phyloP scores from a whole-genome alignment of 169 alveolate species.

The Plasmodium malariae region DNA sequence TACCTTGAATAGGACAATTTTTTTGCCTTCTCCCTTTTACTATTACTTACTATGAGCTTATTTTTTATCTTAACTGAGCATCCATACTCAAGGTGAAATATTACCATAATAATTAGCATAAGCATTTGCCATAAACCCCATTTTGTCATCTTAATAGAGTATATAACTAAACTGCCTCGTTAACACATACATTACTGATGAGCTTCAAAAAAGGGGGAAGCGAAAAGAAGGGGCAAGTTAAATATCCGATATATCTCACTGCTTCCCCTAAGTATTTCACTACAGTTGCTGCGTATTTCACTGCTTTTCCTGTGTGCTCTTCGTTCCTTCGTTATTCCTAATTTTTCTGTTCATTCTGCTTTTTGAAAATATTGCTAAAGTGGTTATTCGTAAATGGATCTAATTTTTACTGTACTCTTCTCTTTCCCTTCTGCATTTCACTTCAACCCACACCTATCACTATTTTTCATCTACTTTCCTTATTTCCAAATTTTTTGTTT shows the following conservation, averaged over 20 bases:
- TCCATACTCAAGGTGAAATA: not conserved
- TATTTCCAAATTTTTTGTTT: not conserved
- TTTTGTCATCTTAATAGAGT: conserved; percentile 26
- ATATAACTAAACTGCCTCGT: no score
- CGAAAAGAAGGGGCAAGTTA: no score
- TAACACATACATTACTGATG: no score
- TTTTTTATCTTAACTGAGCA: not conserved
- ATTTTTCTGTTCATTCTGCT: no score
- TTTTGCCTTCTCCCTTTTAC: not conserved
- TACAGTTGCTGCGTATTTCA: no score
- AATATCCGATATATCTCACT: no score
- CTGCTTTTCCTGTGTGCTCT: no score
- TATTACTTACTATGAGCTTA: not conserved
- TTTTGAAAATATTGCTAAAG: no score
- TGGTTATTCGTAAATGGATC: no score
- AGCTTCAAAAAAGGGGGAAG: no score
- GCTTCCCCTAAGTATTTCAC: no score
- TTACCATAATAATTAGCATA: not conserved
- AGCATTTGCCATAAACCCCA: not conserved
- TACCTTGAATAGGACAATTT: not conserved
- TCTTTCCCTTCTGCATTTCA: not conserved
- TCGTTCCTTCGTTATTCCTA: no score
- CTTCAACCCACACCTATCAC: not conserved
- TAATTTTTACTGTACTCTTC: not conserved
- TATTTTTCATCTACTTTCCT: not conserved